phyloP scores from a whole-genome alignment of 2,329 filamentous ascomycete species.

The Sporothrix euskadiensis region DNA sequence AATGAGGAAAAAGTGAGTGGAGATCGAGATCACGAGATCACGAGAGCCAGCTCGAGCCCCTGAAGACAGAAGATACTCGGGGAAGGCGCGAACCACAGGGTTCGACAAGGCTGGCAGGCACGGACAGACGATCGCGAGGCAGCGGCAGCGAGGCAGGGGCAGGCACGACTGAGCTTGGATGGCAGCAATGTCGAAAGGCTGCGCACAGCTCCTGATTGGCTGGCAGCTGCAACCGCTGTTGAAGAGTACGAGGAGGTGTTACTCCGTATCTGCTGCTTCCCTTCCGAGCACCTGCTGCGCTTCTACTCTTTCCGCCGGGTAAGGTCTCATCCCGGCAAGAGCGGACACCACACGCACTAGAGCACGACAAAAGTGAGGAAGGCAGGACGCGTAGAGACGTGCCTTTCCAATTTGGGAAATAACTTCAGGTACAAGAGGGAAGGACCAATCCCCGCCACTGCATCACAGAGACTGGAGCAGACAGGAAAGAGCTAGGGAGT shows the following conservation, averaged over 20 bases:
- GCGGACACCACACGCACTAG: not conserved
- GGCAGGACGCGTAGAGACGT: not conserved
- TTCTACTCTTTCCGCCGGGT: not conserved
- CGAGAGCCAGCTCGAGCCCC: not conserved
- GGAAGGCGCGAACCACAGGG: not conserved
- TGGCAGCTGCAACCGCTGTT: not conserved
- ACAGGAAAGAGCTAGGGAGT: conserved; percentile 24
- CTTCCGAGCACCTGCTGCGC: not conserved
- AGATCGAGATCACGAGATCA: too few relatives aligned
- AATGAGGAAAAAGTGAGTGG: not conserved
- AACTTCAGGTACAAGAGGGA: not conserved
- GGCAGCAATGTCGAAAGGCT: not conserved
- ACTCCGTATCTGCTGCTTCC: not conserved
- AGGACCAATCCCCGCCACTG: not conserved
- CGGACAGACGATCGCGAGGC: not conserved
- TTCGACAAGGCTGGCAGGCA: conserved; percentile 7
- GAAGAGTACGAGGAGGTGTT: not conserved
- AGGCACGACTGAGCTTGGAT: not conserved
- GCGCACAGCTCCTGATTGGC: not conserved
- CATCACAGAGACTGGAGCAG: not conserved
- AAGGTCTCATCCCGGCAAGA: conserved; percentile 2
- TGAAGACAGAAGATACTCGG: not conserved
- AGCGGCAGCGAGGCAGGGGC: not conserved
- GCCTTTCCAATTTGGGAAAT: conserved; percentile 8
- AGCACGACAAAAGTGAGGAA: not conserved